Evolutionary conservation across 371 early-diverging fungal species (phyloP), one percentile per base, ranked within the genome.

Genomic region (Apophysomyces variabilis): DNA sequence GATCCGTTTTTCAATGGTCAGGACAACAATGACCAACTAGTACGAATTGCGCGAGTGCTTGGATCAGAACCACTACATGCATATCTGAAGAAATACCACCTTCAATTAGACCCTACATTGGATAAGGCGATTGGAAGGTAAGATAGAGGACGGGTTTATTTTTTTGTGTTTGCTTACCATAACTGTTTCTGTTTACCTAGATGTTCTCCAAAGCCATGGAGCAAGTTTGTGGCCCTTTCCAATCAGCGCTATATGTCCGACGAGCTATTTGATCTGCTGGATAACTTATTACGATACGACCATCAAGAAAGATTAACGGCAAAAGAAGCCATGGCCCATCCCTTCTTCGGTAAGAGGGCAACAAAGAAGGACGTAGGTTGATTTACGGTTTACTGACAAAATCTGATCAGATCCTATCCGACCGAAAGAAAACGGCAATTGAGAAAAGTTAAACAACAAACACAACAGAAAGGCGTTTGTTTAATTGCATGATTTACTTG

Each of bases 1-100:
- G 97, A 97, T 64, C 99, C 99, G 0, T 98, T 99, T 79, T 99
- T 99, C 91, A 96, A 97, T 72, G 99, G 99, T 36, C 91, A 92
- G 60, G 98, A 98, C 79, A 99, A 99, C 80, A 92, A 93, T 72
- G 99, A 99, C 75, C 99, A 99, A 79, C 87, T 99, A 61, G 95
- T 97, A 46, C 96, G 95, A 82, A 99, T 99, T 76, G 96, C 98
- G 46, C 94, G 94, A 75, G 91, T 95, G 7, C 85, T 99, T 45
- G 99, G 99, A 45, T 97, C 95, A 8, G 93, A 96, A 56, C 95
- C 95, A 45, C 83, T 99, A 57, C 83, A 88, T 69, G 86, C 82
- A 16, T 99, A 99, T 76, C 76, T 98, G 67, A 89, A 93, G 65
- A 98, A 99, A 82, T 99, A 99, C 84, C 89, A 94, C 59, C 91